A percentile compares a stretch with the other conserved stretches of the same genome.
These are phyloP conservation scores for Cadophora sp. DNA, from an alignment of 2,329 filamentous ascomycete genomes.

Conservation along the genomic window DNA sequence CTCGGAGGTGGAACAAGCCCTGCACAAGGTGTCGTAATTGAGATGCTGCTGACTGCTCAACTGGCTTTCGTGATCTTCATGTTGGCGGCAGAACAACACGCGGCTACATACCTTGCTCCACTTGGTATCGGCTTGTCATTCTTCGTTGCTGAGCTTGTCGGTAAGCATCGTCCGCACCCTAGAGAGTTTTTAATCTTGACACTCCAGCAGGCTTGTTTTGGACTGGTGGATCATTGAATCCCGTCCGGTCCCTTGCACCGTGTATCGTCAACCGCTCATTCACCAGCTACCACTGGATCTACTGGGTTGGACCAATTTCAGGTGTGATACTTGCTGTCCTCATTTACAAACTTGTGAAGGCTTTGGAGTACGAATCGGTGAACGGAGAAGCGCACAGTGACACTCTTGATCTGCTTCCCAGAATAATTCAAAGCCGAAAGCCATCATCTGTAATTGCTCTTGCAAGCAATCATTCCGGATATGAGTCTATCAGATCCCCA, in stretches of 20 bases:
- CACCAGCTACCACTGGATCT: constrained; percentile 56
- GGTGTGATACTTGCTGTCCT: constrained; percentile 56
- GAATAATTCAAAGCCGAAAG: constrained; percentile 19
- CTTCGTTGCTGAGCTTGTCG: constrained; percentile 54
- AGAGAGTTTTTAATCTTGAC: not conserved
- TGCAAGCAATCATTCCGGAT: constrained; percentile 25
- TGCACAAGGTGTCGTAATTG: constrained; percentile 57
- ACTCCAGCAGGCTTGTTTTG: constrained; percentile 51
- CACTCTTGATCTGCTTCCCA: constrained; percentile 11
- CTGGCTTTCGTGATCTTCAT: constrained; percentile 58
- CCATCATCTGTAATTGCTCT: constrained; percentile 30
- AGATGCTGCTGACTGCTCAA: constrained; percentile 56
- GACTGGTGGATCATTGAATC: constrained; percentile 57
- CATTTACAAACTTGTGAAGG: constrained; percentile 58
- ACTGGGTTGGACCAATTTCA: constrained; percentile 58
- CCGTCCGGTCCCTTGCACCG: constrained; percentile 55
- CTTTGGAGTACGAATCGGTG: constrained; percentile 57
- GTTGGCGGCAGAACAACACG: constrained; percentile 59
- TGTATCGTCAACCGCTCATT: constrained; percentile 53
- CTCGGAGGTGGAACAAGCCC: constrained; percentile 50
- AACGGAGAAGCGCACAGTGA: constrained; percentile 50
- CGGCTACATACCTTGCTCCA: constrained; percentile 55
- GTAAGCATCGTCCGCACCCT: constrained; percentile 30
- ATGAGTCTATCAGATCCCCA: constrained; percentile 2
- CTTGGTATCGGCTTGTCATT: constrained; percentile 55